Conservation (phyloP, 2,329 filamentous ascomycete genomes). For the Aquanectria penicillioides region DNA sequence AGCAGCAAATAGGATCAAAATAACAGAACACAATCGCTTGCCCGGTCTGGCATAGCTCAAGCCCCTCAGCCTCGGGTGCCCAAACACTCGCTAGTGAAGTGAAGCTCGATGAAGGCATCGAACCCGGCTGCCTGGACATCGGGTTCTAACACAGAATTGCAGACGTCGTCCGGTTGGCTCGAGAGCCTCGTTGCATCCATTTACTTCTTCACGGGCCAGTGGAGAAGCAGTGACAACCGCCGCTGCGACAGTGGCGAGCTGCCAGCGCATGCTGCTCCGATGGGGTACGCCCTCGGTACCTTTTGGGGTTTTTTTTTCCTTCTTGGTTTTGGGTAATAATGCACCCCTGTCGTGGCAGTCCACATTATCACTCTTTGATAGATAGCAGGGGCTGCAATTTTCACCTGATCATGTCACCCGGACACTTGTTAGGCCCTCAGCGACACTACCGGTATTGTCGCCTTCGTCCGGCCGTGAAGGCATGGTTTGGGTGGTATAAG, state of each 20-base stretch:
- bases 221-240: not conserved
- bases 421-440: not conserved
- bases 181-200: not conserved
- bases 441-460: constrained; percentile 6
- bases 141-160: not conserved
- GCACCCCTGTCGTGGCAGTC: not conserved
- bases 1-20: constrained; percentile 9
- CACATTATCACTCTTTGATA: not conserved
- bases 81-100: not conserved
- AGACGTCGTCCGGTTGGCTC: not conserved
- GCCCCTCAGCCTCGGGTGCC: not conserved
- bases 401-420: not conserved
- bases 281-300: not conserved
- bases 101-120: not conserved
- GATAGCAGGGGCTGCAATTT: not conserved
- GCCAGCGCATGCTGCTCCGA: not conserved
- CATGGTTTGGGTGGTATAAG: not conserved
- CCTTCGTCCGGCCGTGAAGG: not conserved
- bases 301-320: not conserved
- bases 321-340: not conserved
- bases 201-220: not conserved
- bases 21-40: not conserved
- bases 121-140: not conserved
- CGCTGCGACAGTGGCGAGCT: not conserved
- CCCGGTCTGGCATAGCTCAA: not conserved